Conservation (phyloP, 140 eudicot genomes). For the Oenanthe javanica region DNA sequence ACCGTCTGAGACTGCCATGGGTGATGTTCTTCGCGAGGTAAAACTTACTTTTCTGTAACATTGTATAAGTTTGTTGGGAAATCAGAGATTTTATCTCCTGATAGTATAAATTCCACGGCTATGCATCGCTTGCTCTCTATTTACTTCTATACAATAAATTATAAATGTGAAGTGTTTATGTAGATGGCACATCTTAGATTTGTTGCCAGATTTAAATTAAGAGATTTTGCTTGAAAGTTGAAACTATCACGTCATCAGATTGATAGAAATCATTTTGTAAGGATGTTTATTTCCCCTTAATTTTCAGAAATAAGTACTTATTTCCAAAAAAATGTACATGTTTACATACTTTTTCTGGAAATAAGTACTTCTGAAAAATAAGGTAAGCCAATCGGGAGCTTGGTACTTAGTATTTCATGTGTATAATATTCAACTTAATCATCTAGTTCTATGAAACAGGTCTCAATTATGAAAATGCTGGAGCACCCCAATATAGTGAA, state of each 20-base stretch:
- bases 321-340: too few relatives aligned
- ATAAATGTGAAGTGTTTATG: background rate
- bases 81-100: background rate
- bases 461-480: conserved; percentile 80
- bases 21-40: conserved; percentile 10
- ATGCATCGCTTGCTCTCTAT: background rate
- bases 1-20: conserved; percentile 97
- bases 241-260: background rate
- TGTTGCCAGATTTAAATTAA: background rate
- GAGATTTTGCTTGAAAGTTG: background rate
- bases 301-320: too few relatives aligned
- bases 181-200: background rate
- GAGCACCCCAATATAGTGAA: conserved; percentile 94
- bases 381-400: too few relatives aligned
- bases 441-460: conserved; percentile 35
- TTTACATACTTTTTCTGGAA: too few relatives aligned
- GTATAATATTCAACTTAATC: conserved; percentile 2
- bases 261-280: background rate
- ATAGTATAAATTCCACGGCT: background rate
- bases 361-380: too few relatives aligned
- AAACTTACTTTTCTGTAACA: background rate
- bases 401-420: background rate
- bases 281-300: too few relatives aligned
- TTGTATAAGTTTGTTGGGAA: background rate
- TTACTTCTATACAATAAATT: background rate